phyloP scores from a whole-genome alignment of 176 grass and related monocot species.

The Oropetium thomaeum region DNA sequence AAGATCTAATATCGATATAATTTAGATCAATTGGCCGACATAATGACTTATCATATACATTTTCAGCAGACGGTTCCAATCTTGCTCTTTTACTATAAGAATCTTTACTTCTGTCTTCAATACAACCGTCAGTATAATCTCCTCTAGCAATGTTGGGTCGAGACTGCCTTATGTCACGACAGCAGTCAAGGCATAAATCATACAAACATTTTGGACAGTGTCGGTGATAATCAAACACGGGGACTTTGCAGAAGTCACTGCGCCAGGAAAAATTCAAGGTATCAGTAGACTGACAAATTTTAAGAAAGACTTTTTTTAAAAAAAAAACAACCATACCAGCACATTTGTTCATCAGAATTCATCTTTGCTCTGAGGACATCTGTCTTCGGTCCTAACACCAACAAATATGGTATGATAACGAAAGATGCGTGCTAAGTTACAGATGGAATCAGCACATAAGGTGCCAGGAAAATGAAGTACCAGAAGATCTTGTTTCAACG shows the following conservation, averaged over 20 bases:
- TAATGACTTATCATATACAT: slow-evolving; percentile 33
- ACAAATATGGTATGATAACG: slow-evolving; percentile 9
- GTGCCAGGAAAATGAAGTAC: slow-evolving; percentile 41
- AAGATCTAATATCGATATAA: slow-evolving; percentile 56
- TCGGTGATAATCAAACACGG: slow-evolving; percentile 90
- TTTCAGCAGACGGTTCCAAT: slow-evolving; percentile 36
- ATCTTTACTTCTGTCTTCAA: slow-evolving; percentile 48
- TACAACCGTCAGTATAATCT: slow-evolving; percentile 27
- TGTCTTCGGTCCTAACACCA: slow-evolving; percentile 59
- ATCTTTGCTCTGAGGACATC: slow-evolving; percentile 86
- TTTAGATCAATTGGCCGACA: slow-evolving; percentile 31
- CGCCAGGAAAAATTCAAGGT: slow-evolving; percentile 26
- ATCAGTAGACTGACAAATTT: background rate
- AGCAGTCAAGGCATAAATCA: slow-evolving; percentile 90
- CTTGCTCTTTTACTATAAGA: slow-evolving; percentile 32
- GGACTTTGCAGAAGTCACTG: slow-evolving; percentile 94
- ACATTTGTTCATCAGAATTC: slow-evolving; percentile 88
- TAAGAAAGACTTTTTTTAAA: slow-evolving; percentile 20
- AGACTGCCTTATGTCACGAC: slow-evolving; percentile 67
- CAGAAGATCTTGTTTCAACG: slow-evolving; percentile 76
- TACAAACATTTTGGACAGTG: slow-evolving; percentile 80
- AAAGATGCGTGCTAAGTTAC: slow-evolving; percentile 28
- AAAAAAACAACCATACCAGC: slow-evolving; percentile 65
- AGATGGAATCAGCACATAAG: background rate
- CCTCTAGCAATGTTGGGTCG: slow-evolving; percentile 33